phyloP scores from a whole-genome alignment of 1,139 yeast species.

The Suhomyces yuchorum region DNA sequence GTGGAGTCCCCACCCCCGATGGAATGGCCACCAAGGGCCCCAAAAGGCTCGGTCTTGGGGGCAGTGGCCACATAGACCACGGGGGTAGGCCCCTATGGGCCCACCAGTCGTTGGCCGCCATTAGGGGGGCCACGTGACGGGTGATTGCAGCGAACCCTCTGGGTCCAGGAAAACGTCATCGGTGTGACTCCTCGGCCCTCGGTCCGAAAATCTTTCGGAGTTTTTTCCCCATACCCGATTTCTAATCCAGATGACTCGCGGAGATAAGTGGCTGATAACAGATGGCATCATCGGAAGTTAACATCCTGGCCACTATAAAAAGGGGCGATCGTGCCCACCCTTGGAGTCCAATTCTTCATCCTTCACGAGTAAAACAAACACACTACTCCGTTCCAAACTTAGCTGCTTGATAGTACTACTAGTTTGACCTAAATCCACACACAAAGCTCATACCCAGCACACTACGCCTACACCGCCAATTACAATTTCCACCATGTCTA shows the following conservation, averaged over 20 bases:
- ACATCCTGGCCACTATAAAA: conserved; percentile 6
- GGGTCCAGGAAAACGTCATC: not conserved
- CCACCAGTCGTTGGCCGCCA: too few relatives aligned
- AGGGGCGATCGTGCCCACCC: not conserved
- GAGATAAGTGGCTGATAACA: conserved; percentile 6
- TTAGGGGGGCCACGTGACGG: not conserved
- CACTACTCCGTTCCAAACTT: too few relatives aligned
- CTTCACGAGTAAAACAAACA: too few relatives aligned
- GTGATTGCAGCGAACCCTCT: not conserved
- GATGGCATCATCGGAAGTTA: conserved; percentile 4
- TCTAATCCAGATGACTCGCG: conserved; percentile 14
- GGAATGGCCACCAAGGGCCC: not conserved
- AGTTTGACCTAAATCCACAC: too few relatives aligned
- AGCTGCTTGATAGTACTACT: too few relatives aligned
- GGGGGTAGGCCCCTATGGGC: too few relatives aligned
- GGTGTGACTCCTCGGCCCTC: conserved; percentile 7
- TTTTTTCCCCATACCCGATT: conserved; percentile 11
- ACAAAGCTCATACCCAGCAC: too few relatives aligned
- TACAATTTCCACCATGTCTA: conserved; percentile 9
- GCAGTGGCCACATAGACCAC: too few relatives aligned
- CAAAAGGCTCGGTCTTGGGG: not conserved
- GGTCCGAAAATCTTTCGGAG: conserved; percentile 12
- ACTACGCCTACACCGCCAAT: too few relatives aligned
- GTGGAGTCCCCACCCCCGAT: not conserved
- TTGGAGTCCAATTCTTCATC: not conserved